These are phyloP conservation scores for Penicillium lividum DNA, from an alignment of 495 filamentous ascomycete species.

Conservation along the genomic window DNA sequence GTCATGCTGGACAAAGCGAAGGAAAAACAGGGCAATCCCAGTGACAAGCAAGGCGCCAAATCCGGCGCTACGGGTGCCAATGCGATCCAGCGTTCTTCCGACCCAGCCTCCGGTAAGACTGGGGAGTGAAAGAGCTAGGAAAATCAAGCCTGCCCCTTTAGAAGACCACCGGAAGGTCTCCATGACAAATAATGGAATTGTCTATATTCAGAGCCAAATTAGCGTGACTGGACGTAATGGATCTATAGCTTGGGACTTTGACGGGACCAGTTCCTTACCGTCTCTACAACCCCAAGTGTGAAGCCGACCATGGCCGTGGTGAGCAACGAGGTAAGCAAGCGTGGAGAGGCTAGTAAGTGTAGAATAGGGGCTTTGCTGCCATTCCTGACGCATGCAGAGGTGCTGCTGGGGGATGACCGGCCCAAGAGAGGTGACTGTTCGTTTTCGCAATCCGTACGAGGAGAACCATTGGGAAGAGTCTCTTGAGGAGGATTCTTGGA, in stretches of 20 bases:
- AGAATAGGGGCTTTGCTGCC: conserved; percentile 8
- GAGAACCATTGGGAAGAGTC: too few relatives aligned
- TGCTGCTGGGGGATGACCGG: neutral
- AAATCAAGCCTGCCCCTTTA: conserved; percentile 58
- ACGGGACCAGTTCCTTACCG: conserved; percentile 20
- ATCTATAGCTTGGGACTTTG: too few relatives aligned
- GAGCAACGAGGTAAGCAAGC: conserved; percentile 25
- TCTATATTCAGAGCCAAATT: conserved; percentile 15
- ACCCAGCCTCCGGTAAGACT: conserved; percentile 38
- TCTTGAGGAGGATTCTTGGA: neutral
- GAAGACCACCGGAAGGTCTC: conserved; percentile 59
- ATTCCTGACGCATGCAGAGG: neutral
- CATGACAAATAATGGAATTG: conserved; percentile 46
- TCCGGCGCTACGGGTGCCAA: conserved; percentile 52
- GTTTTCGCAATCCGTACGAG: neutral
- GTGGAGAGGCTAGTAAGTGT: conserved; percentile 21
- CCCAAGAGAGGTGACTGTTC: neutral
- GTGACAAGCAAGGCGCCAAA: conserved; percentile 51
- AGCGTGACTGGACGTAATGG: too few relatives aligned
- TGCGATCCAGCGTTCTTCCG: conserved; percentile 51
- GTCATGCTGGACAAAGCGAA: conserved; percentile 47
- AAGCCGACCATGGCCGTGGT: conserved; percentile 28
- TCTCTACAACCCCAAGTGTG: conserved; percentile 32
- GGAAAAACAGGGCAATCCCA: conserved; percentile 48
- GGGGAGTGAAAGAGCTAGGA: conserved; percentile 47